These are phyloP conservation scores for Penicillium maclennaniae DNA, from an alignment of 495 filamentous ascomycete species.

Conservation along the genomic window DNA sequence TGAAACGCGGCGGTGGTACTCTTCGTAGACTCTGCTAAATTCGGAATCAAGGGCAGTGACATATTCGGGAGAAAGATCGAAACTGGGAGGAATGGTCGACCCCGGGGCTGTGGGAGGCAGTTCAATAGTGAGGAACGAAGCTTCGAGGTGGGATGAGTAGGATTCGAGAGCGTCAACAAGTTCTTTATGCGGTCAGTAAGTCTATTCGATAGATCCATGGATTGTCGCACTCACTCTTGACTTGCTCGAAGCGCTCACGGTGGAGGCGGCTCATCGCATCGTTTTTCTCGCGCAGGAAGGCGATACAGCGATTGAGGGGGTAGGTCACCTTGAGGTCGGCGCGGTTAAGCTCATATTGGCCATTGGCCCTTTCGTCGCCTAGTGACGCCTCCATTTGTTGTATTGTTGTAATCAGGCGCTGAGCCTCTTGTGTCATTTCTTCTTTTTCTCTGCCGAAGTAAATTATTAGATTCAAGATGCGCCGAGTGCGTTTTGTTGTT, in stretches of 20 bases:
- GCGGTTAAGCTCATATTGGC: constrained; percentile 58
- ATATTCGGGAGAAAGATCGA: constrained; percentile 87
- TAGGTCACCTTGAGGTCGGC: constrained; percentile 70
- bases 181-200: constrained; percentile 53
- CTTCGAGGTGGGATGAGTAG: constrained; percentile 89
- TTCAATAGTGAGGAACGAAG: constrained; percentile 72
- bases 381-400: constrained; percentile 91
- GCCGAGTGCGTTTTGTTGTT: not conserved
- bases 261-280: constrained; percentile 73
- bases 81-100: constrained; percentile 69
- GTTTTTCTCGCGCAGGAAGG: constrained; percentile 80
- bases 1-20: constrained; percentile 76
- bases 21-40: constrained; percentile 90
- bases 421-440: constrained; percentile 79
- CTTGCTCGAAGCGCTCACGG: constrained; percentile 85
- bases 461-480: constrained; percentile 4
- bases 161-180: constrained; percentile 89
- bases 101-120: constrained; percentile 77
- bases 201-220: not conserved
- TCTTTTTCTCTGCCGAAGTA: constrained; percentile 69
- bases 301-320: constrained; percentile 74
- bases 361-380: constrained; percentile 64
- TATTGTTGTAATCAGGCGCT: constrained; percentile 76
- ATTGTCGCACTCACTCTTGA: constrained; percentile 67
- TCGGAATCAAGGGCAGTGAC: constrained; percentile 82